Evolutionary conservation across 306 rosid species (phyloP), one percentile per base, ranked within the genome.

Genomic region (Cucurbita moschata): DNA sequence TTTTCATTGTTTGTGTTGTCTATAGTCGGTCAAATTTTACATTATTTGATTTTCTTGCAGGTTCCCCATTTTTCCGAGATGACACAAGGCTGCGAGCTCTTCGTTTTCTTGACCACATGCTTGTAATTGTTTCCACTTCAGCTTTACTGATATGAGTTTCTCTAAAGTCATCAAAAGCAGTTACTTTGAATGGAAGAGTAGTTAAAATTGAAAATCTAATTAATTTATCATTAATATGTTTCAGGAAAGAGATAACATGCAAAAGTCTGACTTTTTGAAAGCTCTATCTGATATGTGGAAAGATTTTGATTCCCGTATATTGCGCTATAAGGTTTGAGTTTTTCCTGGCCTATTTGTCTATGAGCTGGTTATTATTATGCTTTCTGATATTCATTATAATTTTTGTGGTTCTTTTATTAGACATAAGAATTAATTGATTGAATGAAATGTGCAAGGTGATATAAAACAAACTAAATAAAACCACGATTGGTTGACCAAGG

Each of bases 241-340:
- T 82, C 85, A 95, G 99, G 99, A 84, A 85, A 89, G 99, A 84
- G 99, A 95, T 84, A 95, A 95, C 87, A 91, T 95, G 91, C 99
- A 95, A 88, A 95, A 95, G 81, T 85, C 99, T 18, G 97, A 95
- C 76, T 95, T 95, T 78, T 85, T 95, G 77, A 95, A 91, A 86
- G 97, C 99, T 65, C 81, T 95, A 75, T 88, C 92, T 18, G 97
- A 88, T 72, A 95, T 95, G 99, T 95, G 99, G 99, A 95, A 95
- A 82, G 99, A 95, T 89, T 95, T 95, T 81, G 99, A 89, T 77
- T 76, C 96, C 59, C 99, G 99, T 44, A 96, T 95, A 60, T 87
- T 95, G 87, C 95, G 96, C 66, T 95, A 88, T 86, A 95, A 95
- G 99, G 99, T 91, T 79, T 77, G 92, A 72, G 35, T 47, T 75